These are phyloP conservation scores for Calocybe indica DNA, from an alignment of 768 basidiomycete genomes.

Conservation along the genomic window DNA sequence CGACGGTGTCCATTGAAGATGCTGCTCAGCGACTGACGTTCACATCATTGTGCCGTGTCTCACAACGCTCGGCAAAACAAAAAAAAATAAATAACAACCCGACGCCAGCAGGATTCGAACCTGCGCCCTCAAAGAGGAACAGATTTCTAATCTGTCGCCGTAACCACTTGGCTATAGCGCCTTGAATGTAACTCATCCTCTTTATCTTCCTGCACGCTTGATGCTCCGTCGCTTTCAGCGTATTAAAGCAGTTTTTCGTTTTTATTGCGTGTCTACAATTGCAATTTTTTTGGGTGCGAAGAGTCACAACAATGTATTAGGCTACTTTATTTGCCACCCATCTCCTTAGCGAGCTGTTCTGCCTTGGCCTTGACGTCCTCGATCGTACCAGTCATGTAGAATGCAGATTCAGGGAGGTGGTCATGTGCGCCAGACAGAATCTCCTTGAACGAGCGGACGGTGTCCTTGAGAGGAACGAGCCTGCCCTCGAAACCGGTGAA, in stretches of 20 bases:
- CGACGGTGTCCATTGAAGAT: slow-evolving; percentile 30
- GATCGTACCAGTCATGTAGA: slow-evolving; percentile 98
- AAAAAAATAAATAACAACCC: slow-evolving; percentile 18
- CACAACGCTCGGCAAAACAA: slow-evolving; percentile 12
- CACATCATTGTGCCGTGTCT: slow-evolving; percentile 2
- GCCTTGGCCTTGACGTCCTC: slow-evolving; percentile 98
- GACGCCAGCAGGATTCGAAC: slow-evolving; percentile 67
- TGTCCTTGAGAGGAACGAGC: slow-evolving; percentile 95
- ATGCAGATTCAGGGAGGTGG: slow-evolving; percentile 88
- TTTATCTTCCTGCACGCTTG: not conserved
- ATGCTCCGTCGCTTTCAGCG: not conserved
- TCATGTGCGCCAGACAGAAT: slow-evolving; percentile 91
- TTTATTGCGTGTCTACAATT: not conserved
- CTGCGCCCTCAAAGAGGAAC: slow-evolving; percentile 67
- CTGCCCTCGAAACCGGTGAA: slow-evolving; percentile 99
- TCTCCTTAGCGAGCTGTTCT: slow-evolving; percentile 94
- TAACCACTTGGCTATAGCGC: slow-evolving; percentile 80
- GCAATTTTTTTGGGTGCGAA: not conserved
- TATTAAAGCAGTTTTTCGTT: not conserved
- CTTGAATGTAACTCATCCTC: slow-evolving; percentile 15
- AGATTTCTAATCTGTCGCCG: slow-evolving; percentile 75
- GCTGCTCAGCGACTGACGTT: not conserved
- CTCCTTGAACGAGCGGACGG: slow-evolving; percentile 95
- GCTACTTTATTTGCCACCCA: slow-evolving; percentile 43
- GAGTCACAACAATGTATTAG: not conserved